Percentiles rank a stretch among this genome's conserved stretches.
Evolutionary conservation across 2,329 filamentous ascomycete species (phyloP).

Genomic region (Ophiostoma pallidulum): DNA sequence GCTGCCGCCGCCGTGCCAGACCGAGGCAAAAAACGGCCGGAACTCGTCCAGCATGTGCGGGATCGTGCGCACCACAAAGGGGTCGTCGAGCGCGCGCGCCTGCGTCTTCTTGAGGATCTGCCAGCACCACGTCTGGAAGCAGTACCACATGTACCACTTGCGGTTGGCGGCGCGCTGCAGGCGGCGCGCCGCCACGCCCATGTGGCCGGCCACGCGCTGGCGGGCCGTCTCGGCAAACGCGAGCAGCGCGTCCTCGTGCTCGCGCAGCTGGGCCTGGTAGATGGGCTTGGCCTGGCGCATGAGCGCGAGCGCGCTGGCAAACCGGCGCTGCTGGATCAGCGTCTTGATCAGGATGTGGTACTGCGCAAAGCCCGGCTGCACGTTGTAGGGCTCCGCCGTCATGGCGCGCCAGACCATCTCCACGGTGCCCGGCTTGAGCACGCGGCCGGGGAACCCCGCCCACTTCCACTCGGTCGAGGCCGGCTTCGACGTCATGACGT

Average conservation of each 20-base stretch:
- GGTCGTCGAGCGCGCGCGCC: constrained; percentile 6
- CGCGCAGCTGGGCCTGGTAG: constrained; percentile 20
- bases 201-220: constrained; percentile 16
- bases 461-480: constrained; percentile 28
- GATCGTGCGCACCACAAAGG: constrained; percentile 19
- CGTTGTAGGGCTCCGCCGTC: constrained; percentile 45
- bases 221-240: constrained; percentile 20
- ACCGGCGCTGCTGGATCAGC: constrained; percentile 23
- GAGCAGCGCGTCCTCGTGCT: constrained; percentile 17
- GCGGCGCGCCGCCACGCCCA: constrained; percentile 12
- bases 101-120: constrained; percentile 18
- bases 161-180: constrained; percentile 21
- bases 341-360: constrained; percentile 35
- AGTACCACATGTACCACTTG: constrained; percentile 26
- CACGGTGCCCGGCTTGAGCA: constrained; percentile 34
- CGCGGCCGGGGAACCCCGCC: constrained; percentile 22
- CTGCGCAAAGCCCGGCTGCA: constrained; percentile 48
- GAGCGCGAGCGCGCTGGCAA: constrained; percentile 16
- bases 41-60: constrained; percentile 40
- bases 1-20: too few relatives aligned
- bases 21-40: constrained; percentile 36
- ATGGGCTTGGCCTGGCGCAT: constrained; percentile 22
- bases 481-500: constrained; percentile 40
- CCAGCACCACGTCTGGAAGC: constrained; percentile 22
- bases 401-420: constrained; percentile 49